Evolutionary conservation across 2,329 filamentous ascomycete genomes (phyloP), one percentile per base, ranked within the genome.

Genomic region (Microcera coccophila): DNA sequence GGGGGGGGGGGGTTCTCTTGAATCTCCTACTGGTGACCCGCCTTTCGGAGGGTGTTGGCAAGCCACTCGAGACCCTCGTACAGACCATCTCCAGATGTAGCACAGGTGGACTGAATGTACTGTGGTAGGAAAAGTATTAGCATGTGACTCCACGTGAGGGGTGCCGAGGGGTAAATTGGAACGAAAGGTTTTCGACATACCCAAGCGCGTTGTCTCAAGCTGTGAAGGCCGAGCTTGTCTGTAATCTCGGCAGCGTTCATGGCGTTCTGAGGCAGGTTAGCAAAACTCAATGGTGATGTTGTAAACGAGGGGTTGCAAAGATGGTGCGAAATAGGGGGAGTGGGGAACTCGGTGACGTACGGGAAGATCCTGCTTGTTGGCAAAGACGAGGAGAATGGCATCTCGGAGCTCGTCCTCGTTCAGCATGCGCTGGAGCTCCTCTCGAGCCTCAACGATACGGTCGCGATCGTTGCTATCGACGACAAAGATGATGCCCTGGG

Each of bases 181-280:
- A 26, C n/a, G 24, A 31, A 48, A 34, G 53, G 16, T 47, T 17
- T n/a, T 18, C 49, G 5, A 76, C 90, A 70, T 90, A 98, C 93
- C 93, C 93, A 98, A 65, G 89, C 87, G 72, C 93, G 90, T 79
- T 95, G 89, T 81, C 90, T 89, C 81, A 98, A 80, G 77, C 88
- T 94, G 84, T 97, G 91, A 65, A 98, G 90, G 68, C 93, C 93
- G 72, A 98, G 89, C 84, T 97, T 96, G 78, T 98, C 91, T 72
- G 93, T 98, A 73, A 98, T 97, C 79, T 98, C 93, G 67, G 93
- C 91, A 65, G 93, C 91, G 75, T 95, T 96, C 93, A 97, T 97
- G 73, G 93, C 93, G 69, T 97, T 97, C 90, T 95, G 64, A 48
- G 41, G 38, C 32, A 38, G 14, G 48, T 62, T 44, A 60, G 54